phyloP scores from a whole-genome alignment of 2,329 filamentous ascomycete genomes.

The Fusarium robinianum region DNA sequence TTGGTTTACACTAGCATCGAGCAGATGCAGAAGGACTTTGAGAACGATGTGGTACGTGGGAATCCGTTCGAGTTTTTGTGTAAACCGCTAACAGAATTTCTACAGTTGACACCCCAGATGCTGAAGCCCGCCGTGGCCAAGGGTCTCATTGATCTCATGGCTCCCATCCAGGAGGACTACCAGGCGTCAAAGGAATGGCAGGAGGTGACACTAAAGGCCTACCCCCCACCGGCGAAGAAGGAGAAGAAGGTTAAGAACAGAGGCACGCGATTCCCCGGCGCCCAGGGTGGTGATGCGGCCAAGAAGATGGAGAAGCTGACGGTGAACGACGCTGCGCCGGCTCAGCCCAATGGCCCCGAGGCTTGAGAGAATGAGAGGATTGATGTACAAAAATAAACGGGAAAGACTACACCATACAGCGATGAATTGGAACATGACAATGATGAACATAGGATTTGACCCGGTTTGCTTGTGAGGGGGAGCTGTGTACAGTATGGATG shows the following conservation, averaged over 20 bases:
- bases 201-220: slow-evolving; percentile 69
- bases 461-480: neutral
- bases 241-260: slow-evolving; percentile 79
- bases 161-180: slow-evolving; percentile 77
- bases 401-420: neutral
- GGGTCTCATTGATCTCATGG: slow-evolving; percentile 73
- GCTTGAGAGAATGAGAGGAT: slow-evolving; percentile 7
- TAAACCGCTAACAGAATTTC: slow-evolving; percentile 1
- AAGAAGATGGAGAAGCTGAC: slow-evolving; percentile 25
- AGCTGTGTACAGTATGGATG: no score
- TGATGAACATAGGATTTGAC: neutral
- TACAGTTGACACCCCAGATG: slow-evolving; percentile 76
- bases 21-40: slow-evolving; percentile 79
- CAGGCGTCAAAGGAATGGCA: slow-evolving; percentile 78
- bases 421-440: neutral
- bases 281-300: slow-evolving; percentile 17
- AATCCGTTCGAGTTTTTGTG: fast-evolving
- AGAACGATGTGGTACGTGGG: slow-evolving; percentile 69
- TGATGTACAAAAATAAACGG: neutral
- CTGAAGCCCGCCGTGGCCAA: slow-evolving; percentile 83
- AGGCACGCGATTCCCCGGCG: slow-evolving; percentile 66
- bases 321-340: slow-evolving; percentile 9
- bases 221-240: slow-evolving; percentile 74
- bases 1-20: slow-evolving; percentile 78
- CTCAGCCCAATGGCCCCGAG: slow-evolving; percentile 11